Base-by-base conservation (phyloP, 371 early-diverging fungal species). In the Fennellomyces sp. region DNA sequence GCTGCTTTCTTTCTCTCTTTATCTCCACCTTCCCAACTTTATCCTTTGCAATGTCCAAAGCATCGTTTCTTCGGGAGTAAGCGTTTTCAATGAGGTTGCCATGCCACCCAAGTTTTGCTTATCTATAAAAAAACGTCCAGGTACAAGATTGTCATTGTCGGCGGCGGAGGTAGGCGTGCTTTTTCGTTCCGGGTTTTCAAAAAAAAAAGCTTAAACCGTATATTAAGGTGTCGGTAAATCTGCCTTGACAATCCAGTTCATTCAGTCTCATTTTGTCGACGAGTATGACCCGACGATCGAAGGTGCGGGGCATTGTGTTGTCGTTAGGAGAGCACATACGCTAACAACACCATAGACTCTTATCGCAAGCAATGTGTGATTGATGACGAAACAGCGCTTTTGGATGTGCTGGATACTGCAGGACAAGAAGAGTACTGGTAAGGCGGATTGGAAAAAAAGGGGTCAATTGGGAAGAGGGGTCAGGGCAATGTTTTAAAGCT, bases 241-340 rank as follows among this genome's bases (percentile, higher is more conserved):
- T n/a, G 94, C 95, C 49, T 75, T 96, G 29, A 94, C 95, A 5
- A 94, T 94, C 49, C 93, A 93, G 66, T 95, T 94, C 71, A 92
- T 94, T 42, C 93, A 93, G 72, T 89, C 91, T 11, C 90, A 91
- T 63, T 96, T 95, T 69, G 90, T 92, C 30, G 93, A 95, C 63
- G 94, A 94, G 62, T 94, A 96, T 65, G 97, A 95, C 69, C 96
- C 96, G 27, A 96, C 96, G 2, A 95, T 96, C 55, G 95, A 95
- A 79, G 89, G 88, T 86, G 54, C 15, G 25, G 2, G n/a, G n/a
- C n/a, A n/a, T n/a, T n/a, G n/a, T n/a, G n/a, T n/a, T n/a, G n/a
- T n/a, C n/a, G n/a, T n/a, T n/a, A n/a, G n/a, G n/a, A n/a, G n/a
- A n/a, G n/a, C n/a, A 33, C 13, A 33, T 33, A 8, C 35, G 13